Evolutionary conservation across 768 basidiomycete genomes (phyloP).

Genomic region (Boletellus ananas): DNA sequence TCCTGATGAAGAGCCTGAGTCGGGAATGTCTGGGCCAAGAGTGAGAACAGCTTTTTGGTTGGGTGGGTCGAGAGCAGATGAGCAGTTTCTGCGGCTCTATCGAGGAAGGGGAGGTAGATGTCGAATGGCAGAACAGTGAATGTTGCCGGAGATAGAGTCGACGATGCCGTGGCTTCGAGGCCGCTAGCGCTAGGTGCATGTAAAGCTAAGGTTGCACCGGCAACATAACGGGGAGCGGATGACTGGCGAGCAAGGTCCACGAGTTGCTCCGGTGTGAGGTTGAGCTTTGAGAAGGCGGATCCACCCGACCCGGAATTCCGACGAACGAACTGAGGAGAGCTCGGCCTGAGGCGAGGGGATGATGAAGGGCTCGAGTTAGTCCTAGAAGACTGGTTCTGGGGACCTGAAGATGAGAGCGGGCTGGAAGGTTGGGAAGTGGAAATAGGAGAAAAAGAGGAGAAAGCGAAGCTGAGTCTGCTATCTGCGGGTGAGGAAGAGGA

Average conservation of each 20-base stretch:
- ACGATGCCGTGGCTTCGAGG: not conserved
- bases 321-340: conserved; percentile 40
- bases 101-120: conserved; percentile 81
- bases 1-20: conserved; percentile 26
- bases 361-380: conserved; percentile 31
- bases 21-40: conserved; percentile 70
- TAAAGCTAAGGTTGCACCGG: not conserved
- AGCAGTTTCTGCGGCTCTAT: conserved; percentile 73
- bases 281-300: conserved; percentile 40
- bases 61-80: conserved; percentile 62
- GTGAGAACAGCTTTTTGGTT: conserved; percentile 65
- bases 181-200: conserved; percentile 2
- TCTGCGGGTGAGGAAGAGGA: conserved; percentile 28
- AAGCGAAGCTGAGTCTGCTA: conserved; percentile 57
- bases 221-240: conserved; percentile 37
- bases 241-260: conserved; percentile 68
- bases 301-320: conserved; percentile 32
- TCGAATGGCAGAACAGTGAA: conserved; percentile 76
- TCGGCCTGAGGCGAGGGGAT: conserved; percentile 47
- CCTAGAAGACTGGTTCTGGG: conserved; percentile 31
- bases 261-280: conserved; percentile 69
- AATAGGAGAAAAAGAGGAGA: conserved; percentile 52
- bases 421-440: conserved; percentile 18
- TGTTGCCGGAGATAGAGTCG: conserved; percentile 43
- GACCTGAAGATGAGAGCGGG: conserved; percentile 22